Evolutionary conservation across 2,329 filamentous ascomycete genomes (phyloP), one percentile per base, ranked within the genome.

Genomic region (Fusarium albosuccineum): DNA sequence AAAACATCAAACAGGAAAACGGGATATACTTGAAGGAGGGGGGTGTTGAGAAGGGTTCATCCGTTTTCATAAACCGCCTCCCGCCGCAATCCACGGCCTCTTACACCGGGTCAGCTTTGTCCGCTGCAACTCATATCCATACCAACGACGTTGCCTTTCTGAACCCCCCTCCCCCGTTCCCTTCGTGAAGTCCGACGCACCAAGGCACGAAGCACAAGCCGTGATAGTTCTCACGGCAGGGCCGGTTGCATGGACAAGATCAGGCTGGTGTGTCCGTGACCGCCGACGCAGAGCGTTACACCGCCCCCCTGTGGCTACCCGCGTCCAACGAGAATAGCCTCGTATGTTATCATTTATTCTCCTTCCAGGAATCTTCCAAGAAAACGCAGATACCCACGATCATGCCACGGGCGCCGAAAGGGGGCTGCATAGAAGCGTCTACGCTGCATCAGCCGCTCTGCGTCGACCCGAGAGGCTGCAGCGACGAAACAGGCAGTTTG

Each of bases 281-380:
- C 46, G 58, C 51, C 62, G 56, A 61, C 56, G 49, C 36, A 67
- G 41, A 49, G 37, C 51, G 67, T 77, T 62, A 73, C 74, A 77
- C 74, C 44, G 62, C 64, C 26, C 45, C 70, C 48, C 73, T 77
- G 75, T 68, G 67, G 66, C 66, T 57, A 70, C 73, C 78, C 77
- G 71, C 67, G 67, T 75, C 71, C 73, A 70, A 77, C 76, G 75
- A 76, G 70, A 75, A 78, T 68, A 73, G 68, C 70, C 76, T 79
- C 76, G 78, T 77, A 79, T 76, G 76, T 60, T 54, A 46, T 26
- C 53, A 6, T 16, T 49, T 30, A 26, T 60, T 61, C 17, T 50
- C 5, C 9, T 57, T 49, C 34, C 14, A 52, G 16, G 45, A 42
- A 44, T 36, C 39, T 45, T 59, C 40, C 54, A 57, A 8, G 16